A percentile compares a stretch with the other conserved stretches of the same genome.
phyloP scores from a whole-genome alignment of 169 alveolate species.

The Amoebophrya sp. region DNA sequence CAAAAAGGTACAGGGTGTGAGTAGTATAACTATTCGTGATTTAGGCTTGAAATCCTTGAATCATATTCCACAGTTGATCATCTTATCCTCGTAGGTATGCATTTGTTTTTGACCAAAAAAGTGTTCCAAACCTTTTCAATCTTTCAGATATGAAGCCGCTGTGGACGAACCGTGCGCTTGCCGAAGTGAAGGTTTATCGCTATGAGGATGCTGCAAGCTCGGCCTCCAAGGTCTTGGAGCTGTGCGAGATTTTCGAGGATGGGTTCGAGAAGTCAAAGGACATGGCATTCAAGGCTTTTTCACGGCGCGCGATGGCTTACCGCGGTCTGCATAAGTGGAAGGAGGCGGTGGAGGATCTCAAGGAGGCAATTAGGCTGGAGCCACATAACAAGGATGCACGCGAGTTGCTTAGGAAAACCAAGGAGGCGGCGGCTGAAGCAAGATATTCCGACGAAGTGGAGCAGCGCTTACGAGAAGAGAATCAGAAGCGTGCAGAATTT shows the following conservation, averaged over 20 bases:
- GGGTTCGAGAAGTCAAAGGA: constrained; percentile 62
- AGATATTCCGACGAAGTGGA: not conserved
- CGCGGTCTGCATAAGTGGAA: constrained; percentile 59
- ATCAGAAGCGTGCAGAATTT: not conserved
- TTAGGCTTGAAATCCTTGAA: too few species aligned
- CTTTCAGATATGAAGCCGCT: too few species aligned
- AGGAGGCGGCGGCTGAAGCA: constrained; percentile 25
- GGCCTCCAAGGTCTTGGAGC: constrained; percentile 66
- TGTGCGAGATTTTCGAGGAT: constrained; percentile 73
- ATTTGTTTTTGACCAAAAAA: too few species aligned
- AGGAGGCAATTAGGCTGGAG: constrained; percentile 54
- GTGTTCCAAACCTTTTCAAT: too few species aligned
- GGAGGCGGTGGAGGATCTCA: constrained; percentile 63
- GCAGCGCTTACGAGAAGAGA: not conserved
- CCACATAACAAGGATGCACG: not conserved
- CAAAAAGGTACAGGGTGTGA: constrained; percentile 66
- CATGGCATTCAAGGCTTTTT: constrained; percentile 66
- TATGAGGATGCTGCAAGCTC: constrained; percentile 66
- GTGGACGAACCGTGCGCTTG: constrained; percentile 76
- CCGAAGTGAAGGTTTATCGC: constrained; percentile 64
- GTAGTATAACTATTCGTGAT: too few species aligned
- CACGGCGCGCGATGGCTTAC: constrained; percentile 68
- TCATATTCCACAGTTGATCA: too few species aligned
- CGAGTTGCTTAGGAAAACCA: not conserved
- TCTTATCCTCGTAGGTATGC: too few species aligned